These are phyloP conservation scores for Penicillium sp. DNA, from an alignment of 2,329 filamentous ascomycete genomes.

Conservation along the genomic window DNA sequence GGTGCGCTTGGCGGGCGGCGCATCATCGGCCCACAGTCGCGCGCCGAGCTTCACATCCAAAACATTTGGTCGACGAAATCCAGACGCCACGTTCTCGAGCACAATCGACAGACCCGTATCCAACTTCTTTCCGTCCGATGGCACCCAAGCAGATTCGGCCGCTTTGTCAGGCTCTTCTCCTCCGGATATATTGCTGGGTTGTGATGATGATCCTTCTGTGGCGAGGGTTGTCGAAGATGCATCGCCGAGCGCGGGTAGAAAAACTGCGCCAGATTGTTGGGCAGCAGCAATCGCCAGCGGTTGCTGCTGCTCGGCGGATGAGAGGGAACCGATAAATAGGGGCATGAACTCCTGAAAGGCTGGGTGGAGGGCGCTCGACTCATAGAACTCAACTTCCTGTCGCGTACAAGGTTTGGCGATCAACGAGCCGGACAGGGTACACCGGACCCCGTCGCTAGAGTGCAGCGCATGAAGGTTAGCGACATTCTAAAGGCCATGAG, in stretches of 20 bases:
- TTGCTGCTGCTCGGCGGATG: constrained; percentile 59
- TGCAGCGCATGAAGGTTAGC: constrained; percentile 7
- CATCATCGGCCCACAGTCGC: constrained; percentile 78
- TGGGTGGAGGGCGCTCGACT: constrained; percentile 68
- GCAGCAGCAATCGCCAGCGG: constrained; percentile 49
- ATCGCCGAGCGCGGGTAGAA: constrained; percentile 29
- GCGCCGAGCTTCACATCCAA: constrained; percentile 90
- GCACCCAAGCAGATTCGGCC: constrained; percentile 43
- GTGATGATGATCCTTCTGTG: constrained; percentile 18
- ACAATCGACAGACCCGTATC: constrained; percentile 79
- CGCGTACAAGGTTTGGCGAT: constrained; percentile 93
- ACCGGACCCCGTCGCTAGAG: constrained; percentile 82
- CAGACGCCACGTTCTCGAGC: constrained; percentile 78
- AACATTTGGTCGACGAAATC: constrained; percentile 83
- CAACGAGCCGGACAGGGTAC: constrained; percentile 77
- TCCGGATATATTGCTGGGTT: constrained; percentile 31
- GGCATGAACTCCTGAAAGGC: constrained; percentile 82
- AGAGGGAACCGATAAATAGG: constrained; percentile 76
- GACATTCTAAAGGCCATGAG: not conserved
- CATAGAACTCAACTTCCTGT: constrained; percentile 87
- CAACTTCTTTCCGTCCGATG: constrained; percentile 64
- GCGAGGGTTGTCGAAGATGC: constrained; percentile 10
- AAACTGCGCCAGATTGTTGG: constrained; percentile 48
- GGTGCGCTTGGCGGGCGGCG: constrained; percentile 59
- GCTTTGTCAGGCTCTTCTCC: constrained; percentile 26